A percentile compares a stretch with the other conserved stretches of the same genome.
phyloP scores from a whole-genome alignment of 2,329 filamentous ascomycete genomes.

The Ceratocystis smalleyi region DNA sequence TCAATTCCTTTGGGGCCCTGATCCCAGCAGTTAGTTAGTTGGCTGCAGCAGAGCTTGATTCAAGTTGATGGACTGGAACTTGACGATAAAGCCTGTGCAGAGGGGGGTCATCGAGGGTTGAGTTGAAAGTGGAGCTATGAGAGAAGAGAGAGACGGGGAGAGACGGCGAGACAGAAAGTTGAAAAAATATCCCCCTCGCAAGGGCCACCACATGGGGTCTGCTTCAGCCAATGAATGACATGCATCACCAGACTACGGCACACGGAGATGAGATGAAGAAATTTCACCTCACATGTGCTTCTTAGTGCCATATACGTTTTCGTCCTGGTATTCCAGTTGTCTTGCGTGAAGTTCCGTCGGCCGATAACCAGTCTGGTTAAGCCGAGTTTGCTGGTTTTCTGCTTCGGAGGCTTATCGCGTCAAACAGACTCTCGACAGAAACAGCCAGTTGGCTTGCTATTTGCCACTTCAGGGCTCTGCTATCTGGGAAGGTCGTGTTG shows the following conservation, averaged over 20 bases:
- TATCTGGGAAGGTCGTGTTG: background rate
- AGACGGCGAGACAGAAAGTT: background rate
- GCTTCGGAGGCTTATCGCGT: background rate
- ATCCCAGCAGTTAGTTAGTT: background rate
- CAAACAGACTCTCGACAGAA: background rate
- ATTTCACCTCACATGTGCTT: background rate
- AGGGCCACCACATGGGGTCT: background rate
- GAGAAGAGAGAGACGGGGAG: background rate
- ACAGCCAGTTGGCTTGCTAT: too few relatives aligned
- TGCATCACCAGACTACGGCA: background rate
- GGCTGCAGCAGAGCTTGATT: background rate
- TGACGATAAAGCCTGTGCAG: background rate
- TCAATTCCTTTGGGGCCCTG: background rate
- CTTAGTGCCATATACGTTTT: background rate
- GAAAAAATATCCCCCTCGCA: background rate
- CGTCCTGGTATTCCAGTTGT: background rate
- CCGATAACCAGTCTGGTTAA: background rate
- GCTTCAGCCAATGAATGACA: background rate
- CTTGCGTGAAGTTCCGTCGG: background rate
- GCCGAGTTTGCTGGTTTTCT: background rate
- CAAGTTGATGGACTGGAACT: background rate
- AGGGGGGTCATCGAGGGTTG: background rate
- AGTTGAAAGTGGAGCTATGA: background rate
- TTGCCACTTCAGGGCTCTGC: too few relatives aligned
- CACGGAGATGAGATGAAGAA: constrained; percentile 3